A percentile compares a stretch with the other conserved stretches of the same genome.
These are phyloP conservation scores for Nannochloropsis granulata DNA, from an alignment of 108 stramenopile species.

Conservation along the genomic window DNA sequence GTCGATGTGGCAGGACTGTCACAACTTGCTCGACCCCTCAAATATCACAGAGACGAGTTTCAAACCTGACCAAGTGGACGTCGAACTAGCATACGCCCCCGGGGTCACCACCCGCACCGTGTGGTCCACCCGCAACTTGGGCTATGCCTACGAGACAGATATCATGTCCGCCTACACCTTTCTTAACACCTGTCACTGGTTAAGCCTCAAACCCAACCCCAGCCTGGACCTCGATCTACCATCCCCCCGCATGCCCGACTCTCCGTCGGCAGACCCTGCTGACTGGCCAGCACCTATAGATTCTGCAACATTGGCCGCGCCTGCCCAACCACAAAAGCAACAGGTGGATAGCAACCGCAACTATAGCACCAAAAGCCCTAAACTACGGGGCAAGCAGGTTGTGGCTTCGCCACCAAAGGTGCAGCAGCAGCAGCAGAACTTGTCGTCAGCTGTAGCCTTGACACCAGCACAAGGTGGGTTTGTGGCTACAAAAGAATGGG, in stretches of 20 bases:
- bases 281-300: too few species aligned
- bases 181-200: background rate
- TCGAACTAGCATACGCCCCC: background rate
- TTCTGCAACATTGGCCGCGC: background rate
- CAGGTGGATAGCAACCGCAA: background rate
- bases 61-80: background rate
- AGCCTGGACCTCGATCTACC: background rate
- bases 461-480: background rate
- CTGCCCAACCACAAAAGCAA: background rate
- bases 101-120: background rate
- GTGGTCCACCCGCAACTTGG: background rate
- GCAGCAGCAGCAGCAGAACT: background rate
- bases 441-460: background rate
- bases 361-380: background rate
- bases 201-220: background rate
- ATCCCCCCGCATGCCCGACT: background rate
- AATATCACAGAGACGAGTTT: background rate
- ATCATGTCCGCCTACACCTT: background rate
- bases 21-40: background rate
- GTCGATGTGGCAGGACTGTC: constrained; percentile 13
- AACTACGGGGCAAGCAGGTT: background rate
- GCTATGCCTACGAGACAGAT: background rate
- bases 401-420: background rate
- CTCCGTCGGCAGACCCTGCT: background rate
- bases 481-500: background rate